Base-by-base conservation (phyloP, 768 basidiomycete species). In the Macrolepiota fuliginosa region DNA sequence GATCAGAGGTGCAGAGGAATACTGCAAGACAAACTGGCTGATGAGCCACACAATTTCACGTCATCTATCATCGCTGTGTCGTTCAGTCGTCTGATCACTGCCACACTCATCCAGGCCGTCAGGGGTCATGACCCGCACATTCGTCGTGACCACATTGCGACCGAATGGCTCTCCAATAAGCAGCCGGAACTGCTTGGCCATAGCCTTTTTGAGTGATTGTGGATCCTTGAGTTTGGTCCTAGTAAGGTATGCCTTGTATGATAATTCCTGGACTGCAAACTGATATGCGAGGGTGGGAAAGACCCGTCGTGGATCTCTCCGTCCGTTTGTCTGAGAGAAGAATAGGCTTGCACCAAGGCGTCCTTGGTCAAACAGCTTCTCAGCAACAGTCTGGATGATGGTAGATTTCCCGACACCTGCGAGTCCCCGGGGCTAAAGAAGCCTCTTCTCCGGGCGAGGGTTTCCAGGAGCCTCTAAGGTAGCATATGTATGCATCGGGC, bases 361-460 rank as follows among this genome's bases (percentile, higher is more conserved):
- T 5, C 32, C 45, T 2, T 45, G 53, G 15, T 62, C 27, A 5
- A 29, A 51, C 5, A 22, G 10, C 1, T 29, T n/a, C 45, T 74
- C 67, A 12, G 73, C 69, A 0, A 75, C 60, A 0, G 73, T 72
- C 40, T 75, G 75, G 13, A 67, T 64, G 4, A 77, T 61, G 3
- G 71, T 67, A 0, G 72, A 64, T 55, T 72, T 73, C 0, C 73
- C 73, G 0, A 67, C 62, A 1, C 73, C 71, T 17, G 67, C 71
- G 1, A 69, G 65, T 0, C 72, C 71, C n/a, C 60, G 45, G 0
- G 71, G 56, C 69, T 67, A 70, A 4, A 68, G 35, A 7, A 68
- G 32, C 1, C 37, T 60, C 17, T 56, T 46, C n/a, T 55, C 37
- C 40, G 29, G n/a, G 7, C 53, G 27, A 5, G 15, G 29, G 39